Percentiles rank a stretch among this genome's conserved stretches.
Conservation (phyloP, 208 protist species). For the Entamoeba invadens region DNA sequence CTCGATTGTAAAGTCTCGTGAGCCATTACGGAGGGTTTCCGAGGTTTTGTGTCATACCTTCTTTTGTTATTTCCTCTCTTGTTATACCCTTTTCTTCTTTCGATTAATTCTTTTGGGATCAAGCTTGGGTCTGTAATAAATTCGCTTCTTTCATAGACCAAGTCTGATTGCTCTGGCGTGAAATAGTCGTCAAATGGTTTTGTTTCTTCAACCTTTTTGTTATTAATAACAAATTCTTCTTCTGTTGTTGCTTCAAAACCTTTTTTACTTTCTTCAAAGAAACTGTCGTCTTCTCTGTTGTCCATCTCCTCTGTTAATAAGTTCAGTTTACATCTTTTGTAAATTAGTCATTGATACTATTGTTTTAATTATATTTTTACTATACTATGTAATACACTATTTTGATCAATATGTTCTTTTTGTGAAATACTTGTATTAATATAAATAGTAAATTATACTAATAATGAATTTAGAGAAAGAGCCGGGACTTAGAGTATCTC, state of each 20-base stretch:
- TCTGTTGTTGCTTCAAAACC: background rate
- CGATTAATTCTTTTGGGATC: background rate
- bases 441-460: background rate
- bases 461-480: background rate
- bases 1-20: background rate
- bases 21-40: background rate
- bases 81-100: background rate
- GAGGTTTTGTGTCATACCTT: background rate
- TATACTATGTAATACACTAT: too few species aligned
- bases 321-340: too few species aligned
- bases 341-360: too few species aligned
- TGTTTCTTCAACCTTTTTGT: background rate
- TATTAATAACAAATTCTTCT: background rate
- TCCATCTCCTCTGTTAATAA: too few species aligned
- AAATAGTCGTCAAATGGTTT: background rate
- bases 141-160: background rate
- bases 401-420: too few species aligned
- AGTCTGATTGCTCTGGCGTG: background rate
- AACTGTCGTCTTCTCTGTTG: too few species aligned
- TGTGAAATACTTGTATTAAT: too few species aligned
- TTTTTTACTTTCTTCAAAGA: background rate
- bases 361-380: too few species aligned
- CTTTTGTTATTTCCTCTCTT: background rate
- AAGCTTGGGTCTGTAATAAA: too few species aligned
- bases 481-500: too few species aligned